These are phyloP conservation scores for Tulasnella calospora DNA, from an alignment of 768 basidiomycete genomes.

Conservation along the genomic window DNA sequence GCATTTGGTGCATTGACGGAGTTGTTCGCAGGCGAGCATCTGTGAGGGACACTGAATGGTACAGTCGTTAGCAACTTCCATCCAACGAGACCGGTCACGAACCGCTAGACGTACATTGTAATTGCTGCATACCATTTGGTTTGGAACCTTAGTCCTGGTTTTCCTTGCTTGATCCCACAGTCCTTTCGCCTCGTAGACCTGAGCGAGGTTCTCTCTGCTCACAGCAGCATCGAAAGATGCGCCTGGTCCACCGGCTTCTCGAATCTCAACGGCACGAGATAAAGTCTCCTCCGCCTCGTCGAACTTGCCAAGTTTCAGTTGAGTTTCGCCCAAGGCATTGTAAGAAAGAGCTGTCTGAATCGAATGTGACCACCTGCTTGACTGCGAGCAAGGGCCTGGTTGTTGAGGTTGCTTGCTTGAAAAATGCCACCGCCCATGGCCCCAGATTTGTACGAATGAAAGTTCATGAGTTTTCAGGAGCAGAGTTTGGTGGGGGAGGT, in stretches of 20 bases:
- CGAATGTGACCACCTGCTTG: constrained; percentile 31
- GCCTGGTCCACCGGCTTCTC: constrained; percentile 29
- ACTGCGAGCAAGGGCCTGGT: constrained; percentile 31
- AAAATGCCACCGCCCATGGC: not conserved
- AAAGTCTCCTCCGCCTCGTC: constrained; percentile 41
- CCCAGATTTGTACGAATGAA: not conserved
- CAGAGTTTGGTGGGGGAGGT: not conserved
- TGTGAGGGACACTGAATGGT: not conserved
- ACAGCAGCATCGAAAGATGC: constrained; percentile 38
- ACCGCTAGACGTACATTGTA: constrained; percentile 30
- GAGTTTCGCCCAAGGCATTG: constrained; percentile 40
- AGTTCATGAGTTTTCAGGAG: not conserved
- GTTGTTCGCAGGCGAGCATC: not conserved
- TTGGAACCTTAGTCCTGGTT: constrained; percentile 33
- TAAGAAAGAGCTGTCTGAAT: constrained; percentile 36
- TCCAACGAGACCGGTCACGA: not conserved
- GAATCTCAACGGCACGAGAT: constrained; percentile 36
- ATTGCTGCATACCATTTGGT: constrained; percentile 36
- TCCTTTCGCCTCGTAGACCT: constrained; percentile 39
- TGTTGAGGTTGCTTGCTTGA: constrained; percentile 28
- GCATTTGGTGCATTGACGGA: not conserved
- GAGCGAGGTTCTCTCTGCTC: constrained; percentile 40
- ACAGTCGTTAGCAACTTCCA: not conserved
- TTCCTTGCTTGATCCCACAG: constrained; percentile 36
- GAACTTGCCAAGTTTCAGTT: constrained; percentile 38